Base-by-base conservation (phyloP, 176 grass and related monocot species). In the Puccinellia tenuiflora region DNA sequence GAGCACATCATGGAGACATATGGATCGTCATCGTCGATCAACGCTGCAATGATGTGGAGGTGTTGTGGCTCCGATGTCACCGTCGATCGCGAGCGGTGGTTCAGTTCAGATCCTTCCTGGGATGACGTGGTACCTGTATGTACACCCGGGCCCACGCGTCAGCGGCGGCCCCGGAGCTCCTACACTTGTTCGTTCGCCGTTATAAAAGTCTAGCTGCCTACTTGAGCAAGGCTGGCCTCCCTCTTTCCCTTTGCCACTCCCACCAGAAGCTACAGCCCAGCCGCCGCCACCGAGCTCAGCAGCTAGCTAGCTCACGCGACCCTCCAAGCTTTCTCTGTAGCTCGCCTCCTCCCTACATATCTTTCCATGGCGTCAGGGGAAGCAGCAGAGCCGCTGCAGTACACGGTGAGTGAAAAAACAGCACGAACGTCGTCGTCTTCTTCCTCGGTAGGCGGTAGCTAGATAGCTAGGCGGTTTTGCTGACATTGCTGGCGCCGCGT, bases 341-440 rank as follows among this genome's bases (percentile, higher is more conserved):
- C 42, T 46, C 33, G 5, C n/a, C n/a, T n/a, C n/a, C 54, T 65
- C 26, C 18, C 57, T 22, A 39, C 43, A 22, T 28, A 28, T 42
- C 66, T 21, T 72, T 21, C 29, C 30, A 96, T 96, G 93, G 93
- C 93, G 70, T 85, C 88, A 85, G 90, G 83, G 54, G 88, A 86
- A 45, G 68, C 86, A 45, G 68, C 86, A 79, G 93, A 95, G 86
- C 78, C 83, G 22, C 79, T 90, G 29, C 85, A 88, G 47, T 88
- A 68, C 75, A 84, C 88, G 93, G 93, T 95, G 60, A 88, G 84
- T 13, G 33, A 26, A 66, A 13, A n/a, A 3, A 2, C 24, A 13
- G 9, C 16, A 13, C 25, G 9, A 14, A 34, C 29, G 13, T 25
- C 45, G 55, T 73, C 64, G 26, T 42, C 68, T 47, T 72, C 3